These are phyloP conservation scores for Cryphonectria naterciae DNA, from an alignment of 2,329 filamentous ascomycete species.

Conservation along the genomic window DNA sequence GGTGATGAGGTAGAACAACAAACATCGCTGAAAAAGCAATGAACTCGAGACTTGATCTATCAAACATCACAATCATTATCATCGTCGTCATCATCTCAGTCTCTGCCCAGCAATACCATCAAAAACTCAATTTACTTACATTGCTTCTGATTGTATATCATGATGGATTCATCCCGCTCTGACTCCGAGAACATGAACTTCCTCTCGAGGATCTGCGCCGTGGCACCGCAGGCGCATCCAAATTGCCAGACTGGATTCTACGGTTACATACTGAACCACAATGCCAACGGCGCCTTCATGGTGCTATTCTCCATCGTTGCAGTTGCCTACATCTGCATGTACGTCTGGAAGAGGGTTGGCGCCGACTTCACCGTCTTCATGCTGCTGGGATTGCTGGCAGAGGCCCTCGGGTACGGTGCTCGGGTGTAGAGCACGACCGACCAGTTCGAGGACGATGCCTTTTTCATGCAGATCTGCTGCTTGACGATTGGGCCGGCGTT, in stretches of 20 bases:
- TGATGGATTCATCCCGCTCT: not conserved
- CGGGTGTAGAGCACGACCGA: conserved; percentile 60
- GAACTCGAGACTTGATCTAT: not conserved
- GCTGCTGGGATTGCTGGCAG: conserved; percentile 55
- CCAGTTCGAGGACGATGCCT: conserved; percentile 51
- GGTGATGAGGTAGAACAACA: not conserved
- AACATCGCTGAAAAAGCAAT: not conserved
- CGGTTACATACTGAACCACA: conserved; percentile 56
- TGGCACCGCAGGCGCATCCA: conserved; percentile 7
- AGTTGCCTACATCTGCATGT: conserved; percentile 46
- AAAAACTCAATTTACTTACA: not conserved
- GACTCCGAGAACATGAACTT: not conserved
- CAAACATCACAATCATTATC: not conserved
- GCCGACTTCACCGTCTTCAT: conserved; percentile 58
- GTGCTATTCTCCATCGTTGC: conserved; percentile 53
- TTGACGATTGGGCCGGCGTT: conserved; percentile 69
- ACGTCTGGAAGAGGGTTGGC: conserved; percentile 49
- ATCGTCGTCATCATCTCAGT: not conserved
- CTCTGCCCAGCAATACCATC: not conserved
- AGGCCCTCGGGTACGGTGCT: conserved; percentile 63
- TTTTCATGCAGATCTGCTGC: conserved; percentile 62
- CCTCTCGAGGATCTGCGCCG: not conserved
- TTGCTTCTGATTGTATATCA: not conserved
- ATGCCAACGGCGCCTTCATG: conserved; percentile 56
- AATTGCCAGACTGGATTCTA: conserved; percentile 48